Evolutionary conservation across 2,329 filamentous ascomycete species (phyloP).

Genomic region (Aspergillus melleus): DNA sequence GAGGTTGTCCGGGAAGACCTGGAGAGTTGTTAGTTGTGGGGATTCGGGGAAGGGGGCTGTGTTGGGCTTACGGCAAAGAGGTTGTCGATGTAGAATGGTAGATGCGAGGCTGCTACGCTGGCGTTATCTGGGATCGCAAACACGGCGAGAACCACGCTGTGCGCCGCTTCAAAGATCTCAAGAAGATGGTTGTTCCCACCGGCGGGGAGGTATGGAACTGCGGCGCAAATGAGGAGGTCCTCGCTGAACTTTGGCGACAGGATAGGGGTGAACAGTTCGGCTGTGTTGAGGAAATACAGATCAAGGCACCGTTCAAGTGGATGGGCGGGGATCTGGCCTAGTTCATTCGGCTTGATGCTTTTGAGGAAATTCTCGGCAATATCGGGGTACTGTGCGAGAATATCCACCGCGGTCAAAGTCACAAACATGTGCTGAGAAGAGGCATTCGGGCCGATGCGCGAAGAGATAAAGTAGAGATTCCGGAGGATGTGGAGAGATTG

Average conservation of each 20-base stretch:
- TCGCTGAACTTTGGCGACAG: slow-evolving; percentile 69
- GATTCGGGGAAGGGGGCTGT: not conserved
- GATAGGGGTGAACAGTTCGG: slow-evolving; percentile 76
- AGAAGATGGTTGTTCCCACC: slow-evolving; percentile 58
- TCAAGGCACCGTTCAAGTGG: slow-evolving; percentile 73
- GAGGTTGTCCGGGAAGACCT: slow-evolving; percentile 74
- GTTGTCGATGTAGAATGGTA: slow-evolving; percentile 81
- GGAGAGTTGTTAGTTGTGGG: slow-evolving; percentile 3
- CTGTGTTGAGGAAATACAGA: slow-evolving; percentile 82
- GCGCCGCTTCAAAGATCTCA: slow-evolving; percentile 83
- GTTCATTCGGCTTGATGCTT: slow-evolving; percentile 58
- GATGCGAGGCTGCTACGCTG: slow-evolving; percentile 66
- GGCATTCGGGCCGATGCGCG: slow-evolving; percentile 67
- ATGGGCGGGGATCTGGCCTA: slow-evolving; percentile 60
- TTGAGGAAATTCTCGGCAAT: slow-evolving; percentile 67
- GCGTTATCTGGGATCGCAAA: slow-evolving; percentile 79
- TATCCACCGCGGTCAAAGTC: slow-evolving; percentile 78
- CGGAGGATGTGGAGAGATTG: slow-evolving; percentile 73
- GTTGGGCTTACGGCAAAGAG: slow-evolving; percentile 61
- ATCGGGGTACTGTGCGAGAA: slow-evolving; percentile 69
- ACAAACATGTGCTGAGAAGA: slow-evolving; percentile 86
- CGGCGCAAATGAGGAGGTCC: slow-evolving; percentile 70
- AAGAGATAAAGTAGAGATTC: slow-evolving; percentile 79
- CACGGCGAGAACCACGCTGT: slow-evolving; percentile 76
- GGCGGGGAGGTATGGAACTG: slow-evolving; percentile 70